Evolutionary conservation across 495 filamentous ascomycete species (phyloP), one percentile per base, ranked within the genome.

Genomic region (Talaromyces nanjingensis): DNA sequence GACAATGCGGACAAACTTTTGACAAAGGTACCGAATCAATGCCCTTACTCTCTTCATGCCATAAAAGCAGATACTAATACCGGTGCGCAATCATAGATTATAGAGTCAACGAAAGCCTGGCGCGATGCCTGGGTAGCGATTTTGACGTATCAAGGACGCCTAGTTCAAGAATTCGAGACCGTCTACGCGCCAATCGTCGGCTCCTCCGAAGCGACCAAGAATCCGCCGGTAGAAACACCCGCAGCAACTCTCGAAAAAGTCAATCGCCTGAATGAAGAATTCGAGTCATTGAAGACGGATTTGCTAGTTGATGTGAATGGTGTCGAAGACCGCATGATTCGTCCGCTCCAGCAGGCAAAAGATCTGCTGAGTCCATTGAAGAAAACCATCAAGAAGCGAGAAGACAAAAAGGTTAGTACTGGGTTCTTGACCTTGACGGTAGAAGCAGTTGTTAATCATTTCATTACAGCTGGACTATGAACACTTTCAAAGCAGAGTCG

Each of bases 321-420:
- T 58, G 87, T 97, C 63, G 92, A 97, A 64, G 72, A 76, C 0
- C 83, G 86, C 59, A 84, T 97, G 62, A 81, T 96, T 45, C 80
- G 81, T 65, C 92, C 93, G 1, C 88, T 90, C 4, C 81, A 79
- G 20, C 83, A 89, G 59, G 91, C 90, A 2, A 89, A 87, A 69
- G 86, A 89, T 58, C 85, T 72, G 49, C 79, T 96, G 63, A 81
- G 84, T 63, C 89, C 91, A 0, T 80, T 96, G 71, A 89, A 92
- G 70, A 97, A 93, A 75, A 89, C 89, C 2, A 93, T 98, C 72
- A 96, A 96, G 78, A 93, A 91, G 70, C 81, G 93, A 47, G 91
- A 96, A 68, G 89, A 96, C 68, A 91, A 88, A 75, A 89, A 96
- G 79, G 84, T 84, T 59, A n/a, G 71, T 61, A n/a, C 20, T 39